Conservation (phyloP, 2,329 filamentous ascomycete genomes). For the Aspergillus aculeatus region DNA sequence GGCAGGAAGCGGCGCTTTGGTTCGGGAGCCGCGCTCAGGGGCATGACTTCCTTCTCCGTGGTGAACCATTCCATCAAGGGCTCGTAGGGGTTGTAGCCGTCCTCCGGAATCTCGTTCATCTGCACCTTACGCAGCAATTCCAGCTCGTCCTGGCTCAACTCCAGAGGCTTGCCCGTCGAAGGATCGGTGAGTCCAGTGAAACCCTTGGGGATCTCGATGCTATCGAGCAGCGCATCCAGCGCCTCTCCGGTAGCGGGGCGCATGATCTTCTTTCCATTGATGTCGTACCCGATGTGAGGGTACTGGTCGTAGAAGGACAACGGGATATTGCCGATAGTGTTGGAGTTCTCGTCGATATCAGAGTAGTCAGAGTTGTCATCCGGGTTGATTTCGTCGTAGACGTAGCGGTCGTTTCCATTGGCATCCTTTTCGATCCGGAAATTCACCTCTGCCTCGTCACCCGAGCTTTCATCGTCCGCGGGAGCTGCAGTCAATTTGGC, state of each 20-base stretch:
- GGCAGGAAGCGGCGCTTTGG: slow-evolving; percentile 94
- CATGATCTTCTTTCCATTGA: slow-evolving; percentile 98
- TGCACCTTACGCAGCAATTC: slow-evolving; percentile 86
- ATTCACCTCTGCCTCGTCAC: slow-evolving; percentile 49
- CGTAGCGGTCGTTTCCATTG: slow-evolving; percentile 84
- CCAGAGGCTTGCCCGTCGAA: slow-evolving; percentile 85
- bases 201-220: slow-evolving; percentile 93
- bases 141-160: slow-evolving; percentile 82
- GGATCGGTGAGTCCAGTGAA: slow-evolving; percentile 97
- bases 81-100: slow-evolving; percentile 91
- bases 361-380: slow-evolving; percentile 96
- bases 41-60: slow-evolving; percentile 87
- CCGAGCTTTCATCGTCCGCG: slow-evolving; percentile 18
- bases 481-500: slow-evolving; percentile 19
- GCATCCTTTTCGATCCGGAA: slow-evolving; percentile 72
- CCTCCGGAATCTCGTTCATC: slow-evolving; percentile 80
- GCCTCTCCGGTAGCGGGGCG: slow-evolving; percentile 91
- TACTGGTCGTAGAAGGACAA: slow-evolving; percentile 96
- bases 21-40: slow-evolving; percentile 88
- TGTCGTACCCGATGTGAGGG: slow-evolving; percentile 97
- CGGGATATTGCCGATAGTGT: slow-evolving; percentile 95
- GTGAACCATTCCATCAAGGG: slow-evolving; percentile 94
- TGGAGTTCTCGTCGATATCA: slow-evolving; percentile 72
- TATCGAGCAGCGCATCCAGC: slow-evolving; percentile 88
- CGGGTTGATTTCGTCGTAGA: slow-evolving; percentile 91